Base-by-base conservation (phyloP, 345 rosid species). In the Conringia planisiliqua region DNA sequence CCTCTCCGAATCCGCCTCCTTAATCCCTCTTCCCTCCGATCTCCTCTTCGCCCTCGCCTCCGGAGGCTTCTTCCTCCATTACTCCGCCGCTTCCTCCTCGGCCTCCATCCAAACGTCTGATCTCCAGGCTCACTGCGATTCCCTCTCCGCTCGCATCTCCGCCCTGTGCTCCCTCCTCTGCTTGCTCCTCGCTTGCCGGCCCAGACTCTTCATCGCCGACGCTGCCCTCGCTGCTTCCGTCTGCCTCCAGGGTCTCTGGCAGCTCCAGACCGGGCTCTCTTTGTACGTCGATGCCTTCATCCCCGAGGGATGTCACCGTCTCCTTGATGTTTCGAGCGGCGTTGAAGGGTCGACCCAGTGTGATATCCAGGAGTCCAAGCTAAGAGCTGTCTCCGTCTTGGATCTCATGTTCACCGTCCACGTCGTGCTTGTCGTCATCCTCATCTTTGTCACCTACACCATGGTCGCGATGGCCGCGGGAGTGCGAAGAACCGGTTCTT, bases 161-260 rank as follows among this genome's bases (percentile, higher is more conserved):
- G 85, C 86, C 11, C 60, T 87, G 36, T 78, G 88, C 59, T 84
- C 96, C 18, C 64, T 90, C 58, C 83, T 90, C 58, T 87, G 91
- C 54, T 68, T 92, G 24, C 72, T 81, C 71, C 88, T 95, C 71
- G 93, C 99, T 18, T 86, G 87, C 63, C 82, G 84, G 32, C 84
- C 94, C 4, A 76, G 83, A 44, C 76, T 92, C 50, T 95, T 90
- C 36, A 52, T 89, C 2, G 97, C 96, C 10, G 97, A 95, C 30
- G 82, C 84, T 10, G 97, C 85, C 0, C 82, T 95, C 7, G 92
- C 85, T 26, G 90, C 85, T 18, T 39, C 97, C 16, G 10, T 95
- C 46, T 90, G 90, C 68, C 66, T 95, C 57, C 96, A 92, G 75
- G 99, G 97, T 7, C 86, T 95, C 5, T 92, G 99, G 99, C 83